Evolutionary conservation across 257 asterid species (phyloP), one percentile per base, ranked within the genome.

Genomic region (Gentiana macrophylla): DNA sequence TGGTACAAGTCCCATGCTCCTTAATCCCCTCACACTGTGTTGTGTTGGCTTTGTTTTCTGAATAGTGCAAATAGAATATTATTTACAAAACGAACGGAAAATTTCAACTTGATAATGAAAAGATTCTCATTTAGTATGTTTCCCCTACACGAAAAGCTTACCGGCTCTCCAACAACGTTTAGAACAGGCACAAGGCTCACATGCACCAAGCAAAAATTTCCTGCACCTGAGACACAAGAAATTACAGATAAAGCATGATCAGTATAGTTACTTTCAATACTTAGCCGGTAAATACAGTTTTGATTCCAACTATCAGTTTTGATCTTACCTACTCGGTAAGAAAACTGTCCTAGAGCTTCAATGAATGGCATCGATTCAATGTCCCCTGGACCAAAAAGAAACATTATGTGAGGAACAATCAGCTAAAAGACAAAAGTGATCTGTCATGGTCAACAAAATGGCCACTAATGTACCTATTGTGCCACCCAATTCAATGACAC

Each of bases 21-120:
- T 72, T 56, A 89, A 76, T 64, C 86, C 94, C 74, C 94, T 80
- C 55, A 89, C 97, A 69, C 95, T 86, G 67, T 89, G 97, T 72
- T 89, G 97, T 49, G 97, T 89, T 56, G 97, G 97, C 75, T 89
- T 89, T 65, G 97, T 89, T 89, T 89, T 89, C 97, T 86, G 89
- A 70, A 32, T 69, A 68, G 33, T 36, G 52, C 7, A 69, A 69
- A 32, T 63, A 56, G 58, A 9, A 55, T 37, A 37, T 37, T 35
- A 7, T 11, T 37, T 61, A 61, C 46, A 47, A 32, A 48, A 12
- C 2, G 34, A 46, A 3, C 8, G 35, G 2, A 7, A 37, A 59
- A 59, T 51, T 13, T 43, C 5, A 50, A 13, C 24, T 55, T 4
- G 13, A 5, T 33, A 37, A 32, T 45, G 32, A 33, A 58, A 11